Base-by-base conservation (phyloP, 116 monocot genomes). In the Zostera marina region DNA sequence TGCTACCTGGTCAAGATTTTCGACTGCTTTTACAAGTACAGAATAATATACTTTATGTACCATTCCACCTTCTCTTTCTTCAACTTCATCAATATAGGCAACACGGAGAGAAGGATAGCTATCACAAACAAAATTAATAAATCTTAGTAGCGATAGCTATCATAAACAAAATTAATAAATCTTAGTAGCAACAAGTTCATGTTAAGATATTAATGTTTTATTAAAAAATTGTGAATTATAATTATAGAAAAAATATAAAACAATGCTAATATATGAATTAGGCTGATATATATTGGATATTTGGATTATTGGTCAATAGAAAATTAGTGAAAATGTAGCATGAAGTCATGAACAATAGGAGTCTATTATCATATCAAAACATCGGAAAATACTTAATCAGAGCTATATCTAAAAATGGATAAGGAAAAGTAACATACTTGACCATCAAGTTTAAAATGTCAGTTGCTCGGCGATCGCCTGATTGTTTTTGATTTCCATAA, bases 401-500 rank as follows among this genome's bases (percentile, higher is more conserved):
- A 24, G 22, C 9, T 24, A 9, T 55, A 55, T 10, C 13, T 11
- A 41, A 41, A 21, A 21, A 59, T 16, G 22, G 43, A 17, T 20
- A 46, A 26, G 10, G 65, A 69, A 38, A 47, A 9, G 40, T 22
- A 45, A 79, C 96, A 22, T 82, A 96, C 96, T 85, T 85, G 47
- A 89, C 85, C 96, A 96, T 96, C 58, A 96, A 69, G 65, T 96
- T 96, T 47, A 96, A 74, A 65, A 96, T 96, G 68, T 96, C 96
- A 52, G 88, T 88, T 43, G 96, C 96, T 61, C 85, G 79, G 42
- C 89, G 96, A 78, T 96, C 90, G 32, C 90, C 90, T 52, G 80
- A 79, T 51, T 73, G 79, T 72, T 89, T 89, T 53, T 96, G 96
- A 63, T 78, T 80, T n/a, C 96, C 96, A 60, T 96, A 96, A 54